Evolutionary conservation across 1,284 basidiomycete species (phyloP).

Genomic region (Schizophyllum commune): DNA sequence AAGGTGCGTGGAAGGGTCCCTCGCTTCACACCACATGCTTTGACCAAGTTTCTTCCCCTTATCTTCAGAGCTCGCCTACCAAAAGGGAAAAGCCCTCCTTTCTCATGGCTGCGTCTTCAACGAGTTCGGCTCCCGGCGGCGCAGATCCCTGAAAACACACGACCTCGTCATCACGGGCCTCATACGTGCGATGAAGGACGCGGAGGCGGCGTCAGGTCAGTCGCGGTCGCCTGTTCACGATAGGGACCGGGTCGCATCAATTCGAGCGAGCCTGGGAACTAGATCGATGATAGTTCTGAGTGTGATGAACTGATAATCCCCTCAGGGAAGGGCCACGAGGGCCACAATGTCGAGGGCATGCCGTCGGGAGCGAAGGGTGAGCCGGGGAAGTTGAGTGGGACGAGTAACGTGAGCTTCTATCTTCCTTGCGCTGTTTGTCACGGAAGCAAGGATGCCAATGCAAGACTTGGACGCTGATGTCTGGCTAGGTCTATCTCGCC

Average conservation of each 20-base stretch:
- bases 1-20: conserved; percentile 52
- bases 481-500: conserved; percentile 69
- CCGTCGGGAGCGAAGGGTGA: conserved; percentile 22
- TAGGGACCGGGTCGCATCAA: no score
- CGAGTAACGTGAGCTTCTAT: conserved; percentile 94
- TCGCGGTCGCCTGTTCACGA: no score
- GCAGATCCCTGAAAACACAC: conserved; percentile 77
- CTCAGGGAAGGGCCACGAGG: background rate
- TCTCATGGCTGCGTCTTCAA: conserved; percentile 69
- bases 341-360: background rate
- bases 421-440: no score
- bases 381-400: conserved; percentile 66
- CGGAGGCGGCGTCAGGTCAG: background rate
- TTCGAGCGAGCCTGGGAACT: no score
- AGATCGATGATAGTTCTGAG: no score
- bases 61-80: conserved; percentile 48
- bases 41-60: background rate
- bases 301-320: no score
- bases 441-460: no score
- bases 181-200: conserved; percentile 51
- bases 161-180: conserved; percentile 73
- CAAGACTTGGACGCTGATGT: no score
- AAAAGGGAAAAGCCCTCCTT: conserved; percentile 68
- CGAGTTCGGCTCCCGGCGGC: conserved; percentile 90
- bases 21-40: no score